Evolutionary conservation across 2,329 filamentous ascomycete genomes (phyloP), one percentile per base, ranked within the genome.

Genomic region (Neoascochyta sp.): DNA sequence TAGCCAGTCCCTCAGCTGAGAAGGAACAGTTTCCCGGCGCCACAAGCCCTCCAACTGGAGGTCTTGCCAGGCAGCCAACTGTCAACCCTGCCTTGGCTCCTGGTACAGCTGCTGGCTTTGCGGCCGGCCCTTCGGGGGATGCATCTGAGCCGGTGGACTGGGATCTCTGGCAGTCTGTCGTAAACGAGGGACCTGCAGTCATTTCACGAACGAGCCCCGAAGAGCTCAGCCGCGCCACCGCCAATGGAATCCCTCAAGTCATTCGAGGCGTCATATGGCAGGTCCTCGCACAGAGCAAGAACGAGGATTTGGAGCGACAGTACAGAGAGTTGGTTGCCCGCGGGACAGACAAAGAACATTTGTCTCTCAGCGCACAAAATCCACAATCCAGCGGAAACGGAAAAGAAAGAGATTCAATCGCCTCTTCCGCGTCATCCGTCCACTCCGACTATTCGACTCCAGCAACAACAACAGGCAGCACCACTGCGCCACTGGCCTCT

Each of bases 191-290:
- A 0, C 88, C 89, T 10, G 80, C 86, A 16, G 90, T 87, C 7
- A 84, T 96, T 27, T 84, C 86, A 8, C 80, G 86, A 37, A 88
- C 87, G 4, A 95, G 88, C 54, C 75, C 90, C 0, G 86, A 93
- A 51, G 89, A 95, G 59, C 69, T 98, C 34, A 95, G 90, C 56
- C 79, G 76, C 45, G 89, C 92, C 13, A 95, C 98, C 49, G 86
- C 90, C 27, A 85, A 83, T 21, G 92, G 92, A 17, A 98, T 98
- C 34, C 92, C 92, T 1, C 88, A 83, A 46, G 90, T 89, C 3
- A 95, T 98, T 40, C 81, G 92, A 36, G 93, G 92, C n/a, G 92
- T 98, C 3, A 89, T 98, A 28, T 98, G 92, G 92, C 92, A 98
- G 65, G 90, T 96, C 6, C 69, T 98, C 40, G 88, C 92, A 3